Conservation (phyloP, 192 early-diverging fungal genomes). For the Dimargaris xerosporica region DNA sequence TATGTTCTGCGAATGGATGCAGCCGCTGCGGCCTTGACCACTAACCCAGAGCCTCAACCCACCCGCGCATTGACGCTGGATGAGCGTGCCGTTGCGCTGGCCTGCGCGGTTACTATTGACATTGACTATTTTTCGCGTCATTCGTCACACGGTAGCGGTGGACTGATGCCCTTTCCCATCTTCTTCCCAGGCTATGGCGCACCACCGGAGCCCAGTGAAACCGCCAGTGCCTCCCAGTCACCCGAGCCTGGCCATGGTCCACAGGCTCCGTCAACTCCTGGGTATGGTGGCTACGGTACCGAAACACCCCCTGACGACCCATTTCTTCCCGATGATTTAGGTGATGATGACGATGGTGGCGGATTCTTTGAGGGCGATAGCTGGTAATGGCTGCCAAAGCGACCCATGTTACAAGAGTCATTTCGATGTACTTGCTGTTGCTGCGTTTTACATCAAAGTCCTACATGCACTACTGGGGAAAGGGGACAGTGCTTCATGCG, state of each 20-base stretch:
- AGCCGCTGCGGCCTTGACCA: neutral
- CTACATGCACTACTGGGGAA: too few relatives aligned
- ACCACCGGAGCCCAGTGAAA: neutral
- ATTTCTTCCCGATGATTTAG: neutral
- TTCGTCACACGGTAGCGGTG: conserved; percentile 29
- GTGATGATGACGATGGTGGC: neutral
- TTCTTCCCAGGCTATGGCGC: conserved; percentile 1
- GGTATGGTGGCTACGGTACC: neutral
- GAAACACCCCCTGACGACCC: conserved; percentile 4
- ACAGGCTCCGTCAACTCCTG: neutral
- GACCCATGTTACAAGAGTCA: too few relatives aligned
- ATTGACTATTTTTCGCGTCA: conserved; percentile 79
- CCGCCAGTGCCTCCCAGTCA: neutral
- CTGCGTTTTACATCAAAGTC: too few relatives aligned
- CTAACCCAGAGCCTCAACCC: conserved; percentile 6
- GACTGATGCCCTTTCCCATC: conserved; percentile 11
- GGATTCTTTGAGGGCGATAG: too few relatives aligned
- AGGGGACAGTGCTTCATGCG: too few relatives aligned
- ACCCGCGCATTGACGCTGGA: conserved; percentile 47
- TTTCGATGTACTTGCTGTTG: too few relatives aligned
- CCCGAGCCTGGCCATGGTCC: neutral
- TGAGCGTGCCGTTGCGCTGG: conserved; percentile 64
- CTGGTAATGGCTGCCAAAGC: too few relatives aligned
- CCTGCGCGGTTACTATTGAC: conserved; percentile 71
- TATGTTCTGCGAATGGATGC: conserved; percentile 11